These are phyloP conservation scores for Bretziella fagacearum DNA, from an alignment of 2,329 filamentous ascomycete species.

Conservation along the genomic window DNA sequence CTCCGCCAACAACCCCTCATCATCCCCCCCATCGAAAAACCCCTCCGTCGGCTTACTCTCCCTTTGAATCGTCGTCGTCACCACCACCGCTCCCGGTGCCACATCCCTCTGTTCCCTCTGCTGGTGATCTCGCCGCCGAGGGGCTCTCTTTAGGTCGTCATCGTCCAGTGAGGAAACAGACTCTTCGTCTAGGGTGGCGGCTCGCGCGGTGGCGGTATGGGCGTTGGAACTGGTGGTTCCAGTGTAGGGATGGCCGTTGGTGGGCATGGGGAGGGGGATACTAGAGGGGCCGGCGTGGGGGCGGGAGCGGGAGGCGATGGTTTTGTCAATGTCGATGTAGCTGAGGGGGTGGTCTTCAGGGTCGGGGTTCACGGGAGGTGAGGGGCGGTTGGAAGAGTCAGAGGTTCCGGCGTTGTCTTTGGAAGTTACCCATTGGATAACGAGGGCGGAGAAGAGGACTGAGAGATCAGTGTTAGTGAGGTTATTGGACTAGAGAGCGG, in stretches of 20 bases:
- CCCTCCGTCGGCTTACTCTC: constrained; percentile 20
- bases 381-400: constrained; percentile 15
- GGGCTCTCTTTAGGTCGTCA: not conserved
- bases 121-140: not conserved
- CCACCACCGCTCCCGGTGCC: constrained; percentile 20
- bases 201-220: constrained; percentile 8
- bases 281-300: not conserved
- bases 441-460: constrained; percentile 42
- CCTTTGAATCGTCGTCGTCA: constrained; percentile 25
- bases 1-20: constrained; percentile 10
- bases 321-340: constrained; percentile 6
- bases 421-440: constrained; percentile 45
- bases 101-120: not conserved
- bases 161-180: constrained; percentile 4
- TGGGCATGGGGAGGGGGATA: not conserved
- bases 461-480: not conserved
- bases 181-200: constrained; percentile 5
- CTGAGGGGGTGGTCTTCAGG: too few relatives aligned
- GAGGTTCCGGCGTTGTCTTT: constrained; percentile 26
- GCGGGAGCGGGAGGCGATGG: not conserved
- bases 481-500: not conserved
- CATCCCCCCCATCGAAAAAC: constrained; percentile 8
- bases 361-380: constrained; percentile 1
- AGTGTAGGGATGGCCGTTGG: constrained; percentile 5
- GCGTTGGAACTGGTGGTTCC: not conserved